Evolutionary conservation across 1,139 yeast genomes (phyloP), one percentile per base, ranked within the genome.

Genomic region (Diutina neorugosa): DNA sequence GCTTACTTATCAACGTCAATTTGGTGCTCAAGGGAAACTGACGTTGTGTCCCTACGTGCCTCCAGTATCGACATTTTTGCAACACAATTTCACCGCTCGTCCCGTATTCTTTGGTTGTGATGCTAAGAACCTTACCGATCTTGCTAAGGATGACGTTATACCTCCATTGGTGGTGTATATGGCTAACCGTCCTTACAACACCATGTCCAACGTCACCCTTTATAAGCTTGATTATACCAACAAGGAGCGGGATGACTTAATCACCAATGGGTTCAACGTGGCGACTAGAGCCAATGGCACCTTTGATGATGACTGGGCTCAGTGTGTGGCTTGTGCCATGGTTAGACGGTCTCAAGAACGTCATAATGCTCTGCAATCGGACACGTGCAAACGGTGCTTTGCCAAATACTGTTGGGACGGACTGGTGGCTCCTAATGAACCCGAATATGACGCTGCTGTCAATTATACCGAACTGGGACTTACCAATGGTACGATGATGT

Each of bases 101-200:
- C 95, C 96, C 54, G 76, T 88, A 0, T 89, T 90, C 70, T 89
- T 89, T 63, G 97, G 97, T 50, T 90, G 97, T 69, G 80, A 86
- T 63, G 79, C 87, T 14, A 63, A 68, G 2, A 87, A 88, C 64
- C 69, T 85, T 62, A 80, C 93, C 3, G 65, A 67, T 7, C 64
- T 74, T 54, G 57, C 60, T 2, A 67, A 67, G 31, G 72, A 71
- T 56, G 68, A 63, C 12, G 68, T 64, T 3, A 64, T 68, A 51
- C 90, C 95, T 16, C 96, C 96, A 0, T 71, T 90, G 58, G 72
- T 90, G 54, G 83, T 89, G 18, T 90, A 87, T 68, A 76, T 83
- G 59, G 94, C 96, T 52, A 90, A 90, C 67, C 69, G 85, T 57
- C 86, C 90, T 52, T 84, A 81, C 66, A 71, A 86, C 21, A 82